Evolutionary conservation across 371 early-diverging fungal species (phyloP).

Genomic region (Mortierella sp.): DNA sequence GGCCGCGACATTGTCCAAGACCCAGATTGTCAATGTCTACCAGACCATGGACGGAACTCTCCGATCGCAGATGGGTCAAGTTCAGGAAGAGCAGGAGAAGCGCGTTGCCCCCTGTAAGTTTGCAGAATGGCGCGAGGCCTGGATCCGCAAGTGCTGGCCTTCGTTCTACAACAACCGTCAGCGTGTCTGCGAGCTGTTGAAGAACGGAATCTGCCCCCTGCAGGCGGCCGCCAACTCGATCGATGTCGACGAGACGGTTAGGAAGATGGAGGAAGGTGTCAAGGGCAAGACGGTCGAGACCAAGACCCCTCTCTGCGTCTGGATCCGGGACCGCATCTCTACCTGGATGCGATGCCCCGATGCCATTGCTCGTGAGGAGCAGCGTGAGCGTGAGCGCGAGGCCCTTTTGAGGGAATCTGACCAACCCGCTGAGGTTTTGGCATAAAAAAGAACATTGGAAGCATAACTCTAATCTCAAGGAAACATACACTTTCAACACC

Average conservation of each 20-base stretch:
- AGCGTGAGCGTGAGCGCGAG: slow-evolving; percentile 20
- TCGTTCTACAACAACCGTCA: slow-evolving; percentile 48
- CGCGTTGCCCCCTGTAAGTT: slow-evolving; percentile 5
- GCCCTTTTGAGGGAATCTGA: slow-evolving; percentile 13
- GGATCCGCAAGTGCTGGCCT: slow-evolving; percentile 44
- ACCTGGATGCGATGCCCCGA: slow-evolving; percentile 47
- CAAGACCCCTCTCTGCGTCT: slow-evolving; percentile 18
- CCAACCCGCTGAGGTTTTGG: slow-evolving; percentile 16
- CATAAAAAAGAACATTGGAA: neutral
- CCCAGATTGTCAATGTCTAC: slow-evolving; percentile 31
- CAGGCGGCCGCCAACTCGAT: slow-evolving; percentile 12
- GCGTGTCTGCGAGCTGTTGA: slow-evolving; percentile 30
- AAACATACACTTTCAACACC: neutral
- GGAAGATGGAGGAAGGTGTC: slow-evolving; percentile 45
- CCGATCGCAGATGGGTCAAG: slow-evolving; percentile 21
- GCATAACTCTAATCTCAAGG: neutral
- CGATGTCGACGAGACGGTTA: slow-evolving; percentile 28
- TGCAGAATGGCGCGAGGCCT: slow-evolving; percentile 43
- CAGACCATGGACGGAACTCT: slow-evolving; percentile 42
- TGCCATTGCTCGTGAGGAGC: slow-evolving; percentile 3
- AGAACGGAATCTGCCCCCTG: slow-evolving; percentile 5
- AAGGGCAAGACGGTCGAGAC: slow-evolving; percentile 22
- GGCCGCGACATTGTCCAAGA: slow-evolving; percentile 42
- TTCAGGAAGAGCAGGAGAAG: neutral
- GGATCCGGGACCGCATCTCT: slow-evolving; percentile 23